These are phyloP conservation scores for Hyphopichia fennica DNA, from an alignment of 1,139 yeast genomes.

Conservation along the genomic window DNA sequence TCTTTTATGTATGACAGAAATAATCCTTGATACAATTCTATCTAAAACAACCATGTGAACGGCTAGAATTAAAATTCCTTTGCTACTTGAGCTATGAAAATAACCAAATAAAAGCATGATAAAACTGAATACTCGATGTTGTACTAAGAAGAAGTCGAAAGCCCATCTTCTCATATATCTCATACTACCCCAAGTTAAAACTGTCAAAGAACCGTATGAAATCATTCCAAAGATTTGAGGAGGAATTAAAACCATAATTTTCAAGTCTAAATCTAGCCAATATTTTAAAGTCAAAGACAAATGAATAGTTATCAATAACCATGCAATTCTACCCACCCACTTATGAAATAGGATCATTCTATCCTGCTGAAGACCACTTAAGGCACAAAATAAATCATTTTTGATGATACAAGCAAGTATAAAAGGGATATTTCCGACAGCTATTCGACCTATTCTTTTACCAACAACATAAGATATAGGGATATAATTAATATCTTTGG, in stretches of 20 bases:
- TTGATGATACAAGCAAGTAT: conserved; percentile 37
- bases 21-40: conserved; percentile 32
- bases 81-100: conserved; percentile 41
- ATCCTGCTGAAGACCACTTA: conserved; percentile 46
- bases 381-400: conserved; percentile 38
- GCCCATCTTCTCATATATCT: conserved; percentile 38
- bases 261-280: conserved; percentile 41
- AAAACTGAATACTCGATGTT: conserved; percentile 43
- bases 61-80: conserved; percentile 38
- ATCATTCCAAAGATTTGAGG: conserved; percentile 54
- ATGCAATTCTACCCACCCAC: conserved; percentile 46
- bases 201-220: conserved; percentile 37
- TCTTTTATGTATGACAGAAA: conserved; percentile 31
- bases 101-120: conserved; percentile 45
- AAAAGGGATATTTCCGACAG: conserved; percentile 43
- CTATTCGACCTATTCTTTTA: conserved; percentile 44
- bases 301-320: conserved; percentile 39
- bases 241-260: conserved; percentile 45
- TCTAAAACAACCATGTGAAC: conserved; percentile 50
- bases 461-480: conserved; percentile 40
- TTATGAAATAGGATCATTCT: conserved; percentile 39
- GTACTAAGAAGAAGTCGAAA: conserved; percentile 45
- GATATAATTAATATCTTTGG: conserved; percentile 39
- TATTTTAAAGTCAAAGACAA: conserved; percentile 31
- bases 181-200: conserved; percentile 39